Percentiles rank a stretch among this genome's conserved stretches.
These are phyloP conservation scores for Neonectria magnoliae DNA, from an alignment of 2,329 filamentous ascomycete species.

Conservation along the genomic window DNA sequence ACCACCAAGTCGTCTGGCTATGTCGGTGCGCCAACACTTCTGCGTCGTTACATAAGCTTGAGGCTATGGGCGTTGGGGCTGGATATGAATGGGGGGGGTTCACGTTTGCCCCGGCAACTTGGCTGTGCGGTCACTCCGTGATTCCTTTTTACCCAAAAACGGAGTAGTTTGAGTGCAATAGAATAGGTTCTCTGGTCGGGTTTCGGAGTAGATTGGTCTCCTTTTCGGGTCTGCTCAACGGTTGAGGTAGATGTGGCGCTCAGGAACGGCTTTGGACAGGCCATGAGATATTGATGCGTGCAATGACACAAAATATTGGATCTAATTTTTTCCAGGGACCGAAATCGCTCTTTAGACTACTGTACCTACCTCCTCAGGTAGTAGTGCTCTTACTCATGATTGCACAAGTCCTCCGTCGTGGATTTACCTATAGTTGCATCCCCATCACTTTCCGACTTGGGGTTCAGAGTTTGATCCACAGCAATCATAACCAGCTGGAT, in stretches of 20 bases:
- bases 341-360: too few relatives aligned
- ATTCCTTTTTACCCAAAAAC: background rate
- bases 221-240: background rate
- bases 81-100: background rate
- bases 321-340: background rate
- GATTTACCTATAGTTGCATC: too few relatives aligned
- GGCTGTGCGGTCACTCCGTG: background rate
- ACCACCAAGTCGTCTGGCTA: background rate
- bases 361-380: too few relatives aligned
- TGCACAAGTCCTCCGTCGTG: too few relatives aligned
- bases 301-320: background rate
- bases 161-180: background rate
- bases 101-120: background rate
- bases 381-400: too few relatives aligned
- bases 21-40: conserved; percentile 17
- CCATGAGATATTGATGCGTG: background rate
- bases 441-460: too few relatives aligned
- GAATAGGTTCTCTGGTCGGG: background rate
- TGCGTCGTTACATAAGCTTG: background rate
- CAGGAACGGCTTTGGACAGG: background rate
- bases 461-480: too few relatives aligned
- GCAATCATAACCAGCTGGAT: too few relatives aligned
- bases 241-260: background rate
- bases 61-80: background rate
- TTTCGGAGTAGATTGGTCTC: background rate